Percentiles rank a stretch among this genome's conserved stretches.
Evolutionary conservation across 2,329 filamentous ascomycete genomes (phyloP).

Genomic region (Botrytis elliptica): DNA sequence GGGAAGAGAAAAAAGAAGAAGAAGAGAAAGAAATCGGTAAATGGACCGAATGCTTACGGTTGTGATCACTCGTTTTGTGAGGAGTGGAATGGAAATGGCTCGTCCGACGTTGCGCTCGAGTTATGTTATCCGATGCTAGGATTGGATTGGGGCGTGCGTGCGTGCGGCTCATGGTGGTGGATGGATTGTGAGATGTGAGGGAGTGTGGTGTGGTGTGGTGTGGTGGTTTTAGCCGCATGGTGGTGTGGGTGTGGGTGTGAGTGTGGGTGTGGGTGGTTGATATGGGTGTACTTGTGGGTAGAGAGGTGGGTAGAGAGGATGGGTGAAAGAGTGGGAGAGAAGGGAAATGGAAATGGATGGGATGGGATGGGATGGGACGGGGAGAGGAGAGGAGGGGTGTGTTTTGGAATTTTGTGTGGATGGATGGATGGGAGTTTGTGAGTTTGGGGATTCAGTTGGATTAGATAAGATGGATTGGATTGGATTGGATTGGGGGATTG

Average conservation of each 20-base stretch:
- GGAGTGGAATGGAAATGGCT: background rate
- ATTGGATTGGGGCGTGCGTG: background rate
- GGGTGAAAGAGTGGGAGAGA: background rate
- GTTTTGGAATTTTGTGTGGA: background rate
- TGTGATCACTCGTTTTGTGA: conserved; percentile 10
- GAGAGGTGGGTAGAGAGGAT: no score
- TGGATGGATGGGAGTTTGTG: background rate
- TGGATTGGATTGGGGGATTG: background rate
- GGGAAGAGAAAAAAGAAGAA: background rate
- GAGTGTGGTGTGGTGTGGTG: no score
- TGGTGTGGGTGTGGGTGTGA: background rate
- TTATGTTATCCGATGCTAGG: background rate
- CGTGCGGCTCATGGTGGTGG: conserved; percentile 9
- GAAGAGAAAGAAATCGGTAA: background rate
- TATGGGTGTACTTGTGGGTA: background rate
- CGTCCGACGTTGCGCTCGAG: background rate
- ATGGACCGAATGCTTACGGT: conserved; percentile 11
- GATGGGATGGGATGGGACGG: background rate
- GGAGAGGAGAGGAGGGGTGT: background rate
- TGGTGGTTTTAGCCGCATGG: conserved; percentile 18
- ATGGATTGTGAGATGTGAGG: background rate
- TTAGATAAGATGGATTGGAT: background rate
- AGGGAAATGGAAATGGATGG: no score
- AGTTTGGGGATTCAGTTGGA: background rate
- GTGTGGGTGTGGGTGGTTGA: no score